phyloP scores from a whole-genome alignment of 352 stramenopile genomes.

The Pythium brachiatum region DNA sequence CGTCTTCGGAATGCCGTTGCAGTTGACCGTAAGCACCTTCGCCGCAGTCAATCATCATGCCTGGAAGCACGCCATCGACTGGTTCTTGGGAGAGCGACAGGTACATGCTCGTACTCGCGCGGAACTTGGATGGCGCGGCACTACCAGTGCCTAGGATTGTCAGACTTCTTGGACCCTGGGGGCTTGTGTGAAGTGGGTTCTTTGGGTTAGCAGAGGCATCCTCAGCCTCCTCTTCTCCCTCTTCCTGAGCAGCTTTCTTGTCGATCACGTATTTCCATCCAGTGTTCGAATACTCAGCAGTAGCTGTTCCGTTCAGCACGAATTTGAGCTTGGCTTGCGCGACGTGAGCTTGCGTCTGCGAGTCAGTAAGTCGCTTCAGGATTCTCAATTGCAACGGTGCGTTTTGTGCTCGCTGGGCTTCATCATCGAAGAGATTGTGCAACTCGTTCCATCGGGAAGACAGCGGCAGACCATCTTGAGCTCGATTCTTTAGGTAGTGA shows the following conservation, averaged over 20 bases:
- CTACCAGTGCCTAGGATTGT: slow-evolving; percentile 95
- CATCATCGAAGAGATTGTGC: background rate
- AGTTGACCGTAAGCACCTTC: slow-evolving; percentile 95
- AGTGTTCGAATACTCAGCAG: slow-evolving; percentile 39
- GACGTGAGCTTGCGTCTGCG: slow-evolving; percentile 27
- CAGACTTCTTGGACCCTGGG: slow-evolving; percentile 28
- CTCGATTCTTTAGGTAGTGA: slow-evolving; percentile 14
- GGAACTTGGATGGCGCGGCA: slow-evolving; percentile 95
- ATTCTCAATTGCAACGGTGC: slow-evolving; percentile 32
- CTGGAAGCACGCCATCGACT: background rate
- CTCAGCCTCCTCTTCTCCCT: slow-evolving; percentile 6
- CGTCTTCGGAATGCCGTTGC: slow-evolving; percentile 49
- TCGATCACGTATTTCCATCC: slow-evolving; percentile 32
- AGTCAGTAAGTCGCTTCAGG: slow-evolving; percentile 12
- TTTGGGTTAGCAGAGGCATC: background rate
- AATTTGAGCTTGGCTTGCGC: slow-evolving; percentile 57
- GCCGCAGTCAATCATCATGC: slow-evolving; percentile 93
- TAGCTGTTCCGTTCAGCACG: slow-evolving; percentile 18
- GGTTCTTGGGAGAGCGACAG: slow-evolving; percentile 44
- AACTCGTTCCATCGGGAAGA: slow-evolving; percentile 6
- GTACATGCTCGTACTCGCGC: slow-evolving; percentile 95
- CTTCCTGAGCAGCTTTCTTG: slow-evolving; percentile 15
- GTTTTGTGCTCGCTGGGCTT: background rate
- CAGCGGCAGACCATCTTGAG: background rate
- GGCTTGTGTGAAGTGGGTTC: background rate